phyloP scores from a whole-genome alignment of 768 basidiomycete species.

The Trametes elegans region DNA sequence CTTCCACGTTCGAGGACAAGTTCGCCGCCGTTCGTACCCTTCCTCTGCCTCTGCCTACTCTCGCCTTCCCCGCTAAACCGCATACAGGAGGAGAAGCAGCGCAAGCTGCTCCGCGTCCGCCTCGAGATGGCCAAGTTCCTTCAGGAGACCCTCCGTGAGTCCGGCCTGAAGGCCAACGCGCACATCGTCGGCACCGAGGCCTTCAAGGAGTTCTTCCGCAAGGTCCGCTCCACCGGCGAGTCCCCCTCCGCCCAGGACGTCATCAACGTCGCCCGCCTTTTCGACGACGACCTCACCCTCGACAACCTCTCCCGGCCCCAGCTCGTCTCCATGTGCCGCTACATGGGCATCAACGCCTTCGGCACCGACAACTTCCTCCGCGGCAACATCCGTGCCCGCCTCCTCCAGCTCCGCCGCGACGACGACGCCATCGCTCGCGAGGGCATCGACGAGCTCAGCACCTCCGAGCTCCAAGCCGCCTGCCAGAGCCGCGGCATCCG shows the following conservation, averaged over 20 bases:
- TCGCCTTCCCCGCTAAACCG: not conserved
- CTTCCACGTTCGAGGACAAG: slow-evolving; percentile 97
- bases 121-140: slow-evolving; percentile 99
- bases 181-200: slow-evolving; percentile 94
- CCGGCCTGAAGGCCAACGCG: slow-evolving; percentile 85
- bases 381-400: slow-evolving; percentile 80
- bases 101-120: slow-evolving; percentile 90
- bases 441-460: slow-evolving; percentile 89
- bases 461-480: slow-evolving; percentile 86
- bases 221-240: slow-evolving; percentile 95
- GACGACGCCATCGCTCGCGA: slow-evolving; percentile 91
- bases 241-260: slow-evolving; percentile 85
- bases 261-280: slow-evolving; percentile 92
- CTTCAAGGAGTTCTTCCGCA: slow-evolving; percentile 99
- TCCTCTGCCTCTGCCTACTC: not conserved
- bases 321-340: slow-evolving; percentile 93
- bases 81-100: slow-evolving; percentile 88
- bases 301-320: slow-evolving; percentile 99
- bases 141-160: slow-evolving; percentile 95
- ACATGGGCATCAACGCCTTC: slow-evolving; percentile 98
- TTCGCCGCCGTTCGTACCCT: slow-evolving; percentile 73
- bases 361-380: slow-evolving; percentile 98
- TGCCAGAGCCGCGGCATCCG: slow-evolving; percentile 94
- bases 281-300: slow-evolving; percentile 96
- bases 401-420: slow-evolving; percentile 82